Evolutionary conservation across 208 protist genomes (phyloP), one percentile per base, ranked within the genome.

Genomic region (Naegleria lovaniensis): DNA sequence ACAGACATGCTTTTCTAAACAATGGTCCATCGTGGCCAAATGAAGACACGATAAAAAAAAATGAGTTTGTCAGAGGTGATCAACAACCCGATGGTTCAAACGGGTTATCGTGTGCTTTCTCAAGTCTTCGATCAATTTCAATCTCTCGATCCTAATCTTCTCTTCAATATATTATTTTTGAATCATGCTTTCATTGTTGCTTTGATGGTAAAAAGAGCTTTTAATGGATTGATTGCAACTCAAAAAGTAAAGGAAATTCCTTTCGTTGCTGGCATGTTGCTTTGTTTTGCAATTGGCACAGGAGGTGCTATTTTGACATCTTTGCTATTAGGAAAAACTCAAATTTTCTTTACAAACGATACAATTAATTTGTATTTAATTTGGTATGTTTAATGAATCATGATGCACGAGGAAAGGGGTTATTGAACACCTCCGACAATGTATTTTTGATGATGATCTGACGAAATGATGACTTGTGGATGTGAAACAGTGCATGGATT

Each of bases 101-200:
- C 55, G 55, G 13, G 55, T 19, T 29, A 67, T 29, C 22, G 19
- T 4, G 55, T 67, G 11, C 22, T 67, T 29, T 29, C 11, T 15
- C 11, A 67, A 15, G 55, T 29, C 22, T 67, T 22, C 22, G 55
- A 67, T 67, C 11, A 15, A 67, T 67, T 29, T 39, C 75, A 83
- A 39, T 39, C 22, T 39, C 33, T 87, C 7, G 83, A 87, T 51
- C 5, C 36, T 4, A 41, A 1, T 38, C 15, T 38, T 38, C 6
- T 51, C 19, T 87, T 87, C 29, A 40, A 51, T 13, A 29, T 87
- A 40, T 87, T 51, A 7, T 88, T 88, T 88, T 88, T 52, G 29
- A 88, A 58, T 38, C 84, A 88, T 55, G 39, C 84, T 11, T 88
- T 88, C 29, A 55, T 88, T 55, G 13, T 55, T 58, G 39, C 84